A percentile compares a stretch with the other conserved stretches of the same genome.
These are phyloP conservation scores for Fusarium sp. DNA, from an alignment of 2,329 filamentous ascomycete genomes.

Conservation along the genomic window DNA sequence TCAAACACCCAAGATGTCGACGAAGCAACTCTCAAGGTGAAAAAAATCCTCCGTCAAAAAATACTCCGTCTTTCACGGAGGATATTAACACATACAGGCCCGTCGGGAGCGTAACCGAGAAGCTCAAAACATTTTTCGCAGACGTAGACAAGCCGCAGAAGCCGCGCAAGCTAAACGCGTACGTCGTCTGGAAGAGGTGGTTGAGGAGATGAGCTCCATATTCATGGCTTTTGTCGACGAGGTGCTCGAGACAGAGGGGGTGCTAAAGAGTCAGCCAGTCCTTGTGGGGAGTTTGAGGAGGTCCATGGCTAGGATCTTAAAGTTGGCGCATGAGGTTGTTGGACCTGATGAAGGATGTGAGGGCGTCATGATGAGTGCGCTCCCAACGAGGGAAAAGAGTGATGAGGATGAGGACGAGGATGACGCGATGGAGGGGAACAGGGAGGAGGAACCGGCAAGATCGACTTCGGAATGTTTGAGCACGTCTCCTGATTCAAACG, in stretches of 20 bases:
- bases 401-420: neutral
- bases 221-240: constrained; percentile 46
- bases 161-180: constrained; percentile 42
- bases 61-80: too few relatives aligned
- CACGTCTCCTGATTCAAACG: constrained; percentile 6
- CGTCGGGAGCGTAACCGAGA: constrained; percentile 46
- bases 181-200: constrained; percentile 41
- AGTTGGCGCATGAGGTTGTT: constrained; percentile 42
- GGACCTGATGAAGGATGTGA: constrained; percentile 38
- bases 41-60: neutral
- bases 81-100: constrained; percentile 19
- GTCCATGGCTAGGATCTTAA: constrained; percentile 38
- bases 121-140: constrained; percentile 46
- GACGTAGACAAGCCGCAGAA: constrained; percentile 44
- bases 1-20: constrained; percentile 30
- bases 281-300: constrained; percentile 35
- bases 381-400: constrained; percentile 6
- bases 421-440: too few relatives aligned
- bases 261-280: constrained; percentile 32
- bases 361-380: constrained; percentile 6
- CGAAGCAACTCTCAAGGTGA: constrained; percentile 43
- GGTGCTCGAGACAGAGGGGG: constrained; percentile 41
- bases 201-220: constrained; percentile 47
- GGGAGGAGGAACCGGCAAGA: neutral
- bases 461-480: constrained; percentile 6